Evolutionary conservation across 2,329 filamentous ascomycete species (phyloP).

Genomic region (Trichothecium roseum): DNA sequence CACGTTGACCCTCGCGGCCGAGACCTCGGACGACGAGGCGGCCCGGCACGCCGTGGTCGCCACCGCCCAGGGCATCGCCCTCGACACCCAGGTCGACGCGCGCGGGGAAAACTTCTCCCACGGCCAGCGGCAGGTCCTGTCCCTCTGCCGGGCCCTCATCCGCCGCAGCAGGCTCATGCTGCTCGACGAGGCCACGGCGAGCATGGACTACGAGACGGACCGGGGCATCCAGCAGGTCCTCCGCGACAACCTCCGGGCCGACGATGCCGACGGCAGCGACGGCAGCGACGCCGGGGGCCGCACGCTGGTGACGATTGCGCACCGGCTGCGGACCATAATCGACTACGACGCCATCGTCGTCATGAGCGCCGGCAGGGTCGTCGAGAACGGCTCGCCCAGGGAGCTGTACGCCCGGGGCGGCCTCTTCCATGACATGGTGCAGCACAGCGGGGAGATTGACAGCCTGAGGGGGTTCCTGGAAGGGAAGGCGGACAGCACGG

Average conservation of each 20-base stretch:
- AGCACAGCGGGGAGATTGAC: slow-evolving; percentile 41
- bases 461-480: slow-evolving; percentile 28
- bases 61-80: slow-evolving; percentile 22
- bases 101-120: slow-evolving; percentile 47
- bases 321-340: slow-evolving; percentile 46
- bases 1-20: not conserved
- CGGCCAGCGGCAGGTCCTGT: slow-evolving; percentile 45
- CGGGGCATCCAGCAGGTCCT: slow-evolving; percentile 43
- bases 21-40: slow-evolving; percentile 1
- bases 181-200: slow-evolving; percentile 48
- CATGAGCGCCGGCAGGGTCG: slow-evolving; percentile 40
- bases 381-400: slow-evolving; percentile 40
- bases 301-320: slow-evolving; percentile 48
- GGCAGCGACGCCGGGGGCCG: slow-evolving; percentile 21
- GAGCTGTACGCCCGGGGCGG: slow-evolving; percentile 34
- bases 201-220: slow-evolving; percentile 49
- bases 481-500: not conserved
- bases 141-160: slow-evolving; percentile 45
- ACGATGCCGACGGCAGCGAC: slow-evolving; percentile 11
- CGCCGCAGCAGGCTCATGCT: slow-evolving; percentile 44
- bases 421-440: slow-evolving; percentile 44
- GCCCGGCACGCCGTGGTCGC: not conserved
- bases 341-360: slow-evolving; percentile 50
- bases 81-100: slow-evolving; percentile 37
- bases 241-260: slow-evolving; percentile 34